These are phyloP conservation scores for Kodamaea anthophila DNA, from an alignment of 1,139 yeast species.

Conservation along the genomic window DNA sequence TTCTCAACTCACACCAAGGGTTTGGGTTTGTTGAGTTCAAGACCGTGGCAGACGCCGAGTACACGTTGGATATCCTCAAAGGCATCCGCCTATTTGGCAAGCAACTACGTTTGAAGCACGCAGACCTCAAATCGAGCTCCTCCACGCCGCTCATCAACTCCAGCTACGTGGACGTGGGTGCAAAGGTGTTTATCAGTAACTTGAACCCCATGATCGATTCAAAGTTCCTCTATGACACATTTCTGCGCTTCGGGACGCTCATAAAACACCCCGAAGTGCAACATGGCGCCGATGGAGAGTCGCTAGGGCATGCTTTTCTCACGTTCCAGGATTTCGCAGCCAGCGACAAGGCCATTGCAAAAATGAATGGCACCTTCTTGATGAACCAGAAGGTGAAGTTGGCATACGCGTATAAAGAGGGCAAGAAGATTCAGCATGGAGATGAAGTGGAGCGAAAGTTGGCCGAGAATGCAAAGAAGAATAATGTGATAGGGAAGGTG, in stretches of 20 bases:
- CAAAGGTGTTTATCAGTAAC: conserved; percentile 69
- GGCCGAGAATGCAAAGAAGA: conserved; percentile 58
- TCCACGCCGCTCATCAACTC: conserved; percentile 11
- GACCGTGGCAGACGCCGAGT: conserved; percentile 59
- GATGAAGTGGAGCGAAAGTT: conserved; percentile 68
- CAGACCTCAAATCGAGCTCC: conserved; percentile 21
- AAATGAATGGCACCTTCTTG: conserved; percentile 62
- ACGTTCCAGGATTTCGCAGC: conserved; percentile 57
- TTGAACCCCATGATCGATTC: conserved; percentile 68
- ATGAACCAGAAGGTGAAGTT: conserved; percentile 61
- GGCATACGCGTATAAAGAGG: conserved; percentile 68
- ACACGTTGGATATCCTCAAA: conserved; percentile 55
- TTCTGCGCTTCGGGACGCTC: conserved; percentile 65
- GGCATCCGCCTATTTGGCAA: conserved; percentile 64
- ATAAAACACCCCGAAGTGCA: conserved; percentile 47
- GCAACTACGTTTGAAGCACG: conserved; percentile 52
- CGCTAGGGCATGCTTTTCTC: conserved; percentile 60
- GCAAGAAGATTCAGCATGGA: conserved; percentile 62
- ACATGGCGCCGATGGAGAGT: conserved; percentile 41
- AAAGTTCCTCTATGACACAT: conserved; percentile 50
- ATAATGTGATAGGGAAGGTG: conserved; percentile 23
- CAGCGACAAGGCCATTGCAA: conserved; percentile 67
- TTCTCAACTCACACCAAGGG: conserved; percentile 70
- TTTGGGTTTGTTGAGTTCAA: conserved; percentile 81
- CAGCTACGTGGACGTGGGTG: conserved; percentile 53